Base-by-base conservation (phyloP, 148 eudicot genomes). In the Fallopia convolvulus region DNA sequence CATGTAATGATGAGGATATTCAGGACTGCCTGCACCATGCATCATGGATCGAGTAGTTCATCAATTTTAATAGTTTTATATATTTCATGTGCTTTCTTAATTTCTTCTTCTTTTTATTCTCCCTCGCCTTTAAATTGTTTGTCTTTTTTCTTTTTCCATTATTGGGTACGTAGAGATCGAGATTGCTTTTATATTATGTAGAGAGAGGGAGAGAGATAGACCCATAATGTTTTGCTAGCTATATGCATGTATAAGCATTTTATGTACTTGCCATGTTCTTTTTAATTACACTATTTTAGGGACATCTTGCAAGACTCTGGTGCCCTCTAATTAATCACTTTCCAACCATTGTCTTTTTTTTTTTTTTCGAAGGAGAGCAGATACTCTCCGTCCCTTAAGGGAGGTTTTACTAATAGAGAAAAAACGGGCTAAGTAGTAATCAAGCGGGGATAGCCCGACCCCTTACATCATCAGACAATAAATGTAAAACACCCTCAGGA, bases 141-240 rank as follows among this genome's bases (percentile, higher is more conserved):
- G 36, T 61, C 70, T 11, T 11, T 61, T 61, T 58, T 58, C 21
- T 58, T 26, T 1, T 5, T 23, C 11, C 33, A 26, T 60, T 61
- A 26, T 30, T 61, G 70, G 68, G 70, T 61, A 61, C 36, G 70
- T 61, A 61, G 70, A 58, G 30, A 58, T 58, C 65, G 12, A 58
- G 65, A 61, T 11, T 61, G 70, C 70, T 61, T 26, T 61, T 30
- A 30, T 61, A 36, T 36, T 26, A 26, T 26, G 30, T 26, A 11
- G 10, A 6, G 10, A 61, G 70, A 6, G 10, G 26, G 70, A 30
- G 13, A 2, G 30, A 26, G 33, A 15, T 61, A 61, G 36, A 58
- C 65, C 65, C 32, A 50, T 50, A 14, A 50, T 50, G 56, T 14
- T 50, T 50, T 50, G 5, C 56, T 50, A 50, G 6, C 12, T 20